Base-by-base conservation (phyloP, 345 rosid genomes). In the Brassica carinata region DNA sequence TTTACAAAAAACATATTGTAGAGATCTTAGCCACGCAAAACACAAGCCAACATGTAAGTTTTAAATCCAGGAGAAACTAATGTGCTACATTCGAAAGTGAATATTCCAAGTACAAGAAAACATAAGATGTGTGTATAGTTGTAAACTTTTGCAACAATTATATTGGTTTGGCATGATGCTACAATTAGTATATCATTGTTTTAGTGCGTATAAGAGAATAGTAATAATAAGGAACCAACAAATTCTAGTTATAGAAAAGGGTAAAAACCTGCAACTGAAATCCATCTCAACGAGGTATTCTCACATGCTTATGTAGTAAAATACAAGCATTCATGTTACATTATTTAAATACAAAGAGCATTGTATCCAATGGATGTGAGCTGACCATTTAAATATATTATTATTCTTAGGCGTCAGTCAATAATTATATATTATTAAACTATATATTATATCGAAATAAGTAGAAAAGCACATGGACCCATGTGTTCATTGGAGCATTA, bases 361-460 rank as follows among this genome's bases (percentile, higher is more conserved):
- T 80, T 70, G 83, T 70, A 75, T 80, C 83, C 80, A 81, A 81
- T 81, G 76, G 71, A 76, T 81, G 55, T 64, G 72, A 75, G 76
- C 72, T 81, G 68, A 75, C 80, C 63, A 65, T 53, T 34, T 70
- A 65, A 10, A 57, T 65, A 66, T 30, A 58, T 27, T 29, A 65
- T 66, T 72, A 2, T 29, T 72, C 66, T 38, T 79, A 66, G 75
- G 45, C 0, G 67, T 71, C 64, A 65, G 73, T 66, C 73, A 72
- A 72, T 58, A 75, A 71, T 53, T 36, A 74, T 69, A 30, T 72
- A 36, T 61, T 64, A 78, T 26, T 2, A 62, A 48, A 64, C 6
- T 71, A 17, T 55, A 15, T 15, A 17, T 69, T 65, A 57, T 72
- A 79, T 73, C 38, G 66, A 62, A 43, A 68, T 26, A 69, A 45